Evolutionary conservation across 768 basidiomycete species (phyloP), one percentile per base, ranked within the genome.

Genomic region (Asterophora parasitica): DNA sequence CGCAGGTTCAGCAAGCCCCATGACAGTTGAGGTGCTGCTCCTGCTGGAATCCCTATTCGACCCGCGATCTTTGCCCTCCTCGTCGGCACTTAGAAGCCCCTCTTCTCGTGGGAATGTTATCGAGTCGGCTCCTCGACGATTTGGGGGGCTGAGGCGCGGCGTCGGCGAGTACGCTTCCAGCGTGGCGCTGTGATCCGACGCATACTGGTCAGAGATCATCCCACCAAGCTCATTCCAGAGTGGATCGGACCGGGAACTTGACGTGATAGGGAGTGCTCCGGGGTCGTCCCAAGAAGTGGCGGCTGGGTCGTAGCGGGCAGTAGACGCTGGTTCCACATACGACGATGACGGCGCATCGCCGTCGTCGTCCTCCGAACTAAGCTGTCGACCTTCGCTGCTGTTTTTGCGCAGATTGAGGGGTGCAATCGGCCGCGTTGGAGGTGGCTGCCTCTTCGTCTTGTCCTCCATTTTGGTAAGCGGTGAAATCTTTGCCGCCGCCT

Each of bases 21-120:
- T 67, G 10, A 81, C 72, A 2, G 74, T 76, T 17, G 74, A 73
- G 9, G 70, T 66, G 51, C 72, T 73, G 55, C 74, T 75, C 45
- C 71, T 63, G 49, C 63, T 72, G 10, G 77, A 77, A 55, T 76
- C 72, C 42, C 74, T 57, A 46, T 70, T 71, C 8, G 64, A 49
- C 23, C 63, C 57, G 15, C 56, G 42, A 27, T 51, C 50, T 37
- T 39, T 27, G 17, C 36, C 30, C 15, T 44, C 37, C 11, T 44
- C 51, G 15, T 50, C 50, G 9, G 53, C 58, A 23, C 39, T 47
- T 16, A 62, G 34, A 27, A 59, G 51, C 9, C 55, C 54, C 32
- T 57, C 56, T 27, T 58, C 59, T 23, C 54, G 48, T 15, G 51
- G 49, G 31, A 4, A 30, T 16, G 42, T 42, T 8, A 16, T 17